These are phyloP conservation scores for Rhodotorula graminis DNA, from an alignment of 768 basidiomycete species.

Conservation along the genomic window DNA sequence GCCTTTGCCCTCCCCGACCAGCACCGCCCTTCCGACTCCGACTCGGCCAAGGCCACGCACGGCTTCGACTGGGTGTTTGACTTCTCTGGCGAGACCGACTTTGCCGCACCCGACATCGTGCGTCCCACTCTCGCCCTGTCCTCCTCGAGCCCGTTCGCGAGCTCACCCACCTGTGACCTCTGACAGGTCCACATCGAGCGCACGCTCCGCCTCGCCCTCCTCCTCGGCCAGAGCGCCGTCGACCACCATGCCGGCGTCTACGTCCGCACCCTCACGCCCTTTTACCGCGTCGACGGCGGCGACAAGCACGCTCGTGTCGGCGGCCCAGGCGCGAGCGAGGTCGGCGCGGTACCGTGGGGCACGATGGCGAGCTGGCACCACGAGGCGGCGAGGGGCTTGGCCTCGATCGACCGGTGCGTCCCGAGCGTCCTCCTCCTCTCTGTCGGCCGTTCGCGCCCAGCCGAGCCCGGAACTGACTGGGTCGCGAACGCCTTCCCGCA, in stretches of 20 bases:
- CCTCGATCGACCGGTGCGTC: conserved; percentile 21
- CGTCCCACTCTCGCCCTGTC: neutral
- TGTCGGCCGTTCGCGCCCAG: neutral
- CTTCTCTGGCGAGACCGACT: conserved; percentile 32
- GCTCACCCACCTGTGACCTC: neutral
- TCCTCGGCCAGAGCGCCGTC: conserved; percentile 18
- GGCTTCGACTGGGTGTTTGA: conserved; percentile 30
- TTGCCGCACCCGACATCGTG: conserved; percentile 17
- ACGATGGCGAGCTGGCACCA: conserved; percentile 23
- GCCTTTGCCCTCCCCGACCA: conserved; percentile 23
- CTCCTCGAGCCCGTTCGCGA: neutral
- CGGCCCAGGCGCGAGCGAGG: neutral
- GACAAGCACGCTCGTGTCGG: conserved; percentile 27
- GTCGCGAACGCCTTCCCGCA: too few relatives aligned
- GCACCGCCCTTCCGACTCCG: neutral
- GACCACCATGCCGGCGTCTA: conserved; percentile 8
- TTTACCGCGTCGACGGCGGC: conserved; percentile 13
- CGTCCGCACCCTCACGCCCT: conserved; percentile 12
- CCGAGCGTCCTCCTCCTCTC: neutral
- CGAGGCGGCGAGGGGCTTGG: conserved; percentile 30
- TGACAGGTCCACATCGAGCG: conserved; percentile 23
- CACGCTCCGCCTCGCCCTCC: conserved; percentile 23
- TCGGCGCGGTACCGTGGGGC: conserved; percentile 25
- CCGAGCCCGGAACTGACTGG: neutral
- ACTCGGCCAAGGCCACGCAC: neutral